Percentiles rank a stretch among this genome's conserved stretches.
phyloP scores from a whole-genome alignment of 2,329 filamentous ascomycete species.

The Aureobasidium melanogenum region DNA sequence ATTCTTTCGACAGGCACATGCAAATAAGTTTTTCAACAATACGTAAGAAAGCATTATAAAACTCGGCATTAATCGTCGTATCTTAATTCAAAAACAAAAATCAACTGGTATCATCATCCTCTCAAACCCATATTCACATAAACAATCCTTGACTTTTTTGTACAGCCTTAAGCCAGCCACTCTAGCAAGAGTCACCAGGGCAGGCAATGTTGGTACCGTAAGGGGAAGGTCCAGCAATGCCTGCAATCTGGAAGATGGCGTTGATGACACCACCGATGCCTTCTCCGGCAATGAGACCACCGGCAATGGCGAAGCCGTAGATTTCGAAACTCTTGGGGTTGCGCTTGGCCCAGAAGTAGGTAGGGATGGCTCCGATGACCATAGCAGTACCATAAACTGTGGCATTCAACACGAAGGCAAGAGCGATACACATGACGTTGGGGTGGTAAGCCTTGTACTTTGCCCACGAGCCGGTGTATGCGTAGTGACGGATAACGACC shows the following conservation, averaged over 20 bases:
- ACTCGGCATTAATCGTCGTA: neutral
- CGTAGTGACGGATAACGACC: slow-evolving; percentile 48
- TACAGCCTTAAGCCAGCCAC: neutral
- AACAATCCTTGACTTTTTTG: neutral
- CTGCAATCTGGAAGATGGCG: slow-evolving; percentile 42
- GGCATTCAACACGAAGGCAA: slow-evolving; percentile 50
- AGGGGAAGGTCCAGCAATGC: slow-evolving; percentile 30
- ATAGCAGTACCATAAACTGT: slow-evolving; percentile 52
- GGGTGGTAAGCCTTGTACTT: slow-evolving; percentile 49
- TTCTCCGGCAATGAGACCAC: slow-evolving; percentile 55
- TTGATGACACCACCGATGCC: slow-evolving; percentile 56
- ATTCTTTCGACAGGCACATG: too few species aligned
- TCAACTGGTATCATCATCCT: neutral
- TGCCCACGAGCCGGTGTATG: slow-evolving; percentile 43
- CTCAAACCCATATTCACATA: neutral
- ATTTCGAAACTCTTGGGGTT: slow-evolving; percentile 46
- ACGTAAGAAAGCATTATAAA: neutral
- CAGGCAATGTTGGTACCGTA: slow-evolving; percentile 37
- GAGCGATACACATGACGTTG: slow-evolving; percentile 54
- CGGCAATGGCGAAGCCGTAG: slow-evolving; percentile 51
- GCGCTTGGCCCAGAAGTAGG: slow-evolving; percentile 47
- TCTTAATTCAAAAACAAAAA: neutral
- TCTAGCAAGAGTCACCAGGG: slow-evolving; percentile 28
- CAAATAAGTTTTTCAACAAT: neutral
- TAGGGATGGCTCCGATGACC: slow-evolving; percentile 45